A percentile compares a stretch with the other conserved stretches of the same genome.
phyloP scores from a whole-genome alignment of 139 green algal species.

The Tetraselmis striata region DNA sequence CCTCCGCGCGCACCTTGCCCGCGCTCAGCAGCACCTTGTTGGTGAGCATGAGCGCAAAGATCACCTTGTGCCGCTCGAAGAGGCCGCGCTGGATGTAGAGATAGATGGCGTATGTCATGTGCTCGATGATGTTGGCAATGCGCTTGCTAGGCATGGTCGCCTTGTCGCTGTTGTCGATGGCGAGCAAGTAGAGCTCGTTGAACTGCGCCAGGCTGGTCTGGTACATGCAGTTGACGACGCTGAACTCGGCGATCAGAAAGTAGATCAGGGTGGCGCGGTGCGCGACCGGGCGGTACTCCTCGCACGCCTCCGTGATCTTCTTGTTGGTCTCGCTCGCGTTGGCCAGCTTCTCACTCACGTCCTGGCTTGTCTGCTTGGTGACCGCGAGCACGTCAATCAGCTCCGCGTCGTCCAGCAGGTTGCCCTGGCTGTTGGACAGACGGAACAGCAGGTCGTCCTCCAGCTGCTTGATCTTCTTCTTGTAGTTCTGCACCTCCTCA shows the following conservation, averaged over 20 bases:
- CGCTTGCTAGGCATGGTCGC: conserved; percentile 85
- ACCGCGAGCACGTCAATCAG: conserved; percentile 88
- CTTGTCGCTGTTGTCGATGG: conserved; percentile 78
- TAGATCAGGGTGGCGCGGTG: conserved; percentile 86
- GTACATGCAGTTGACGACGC: conserved; percentile 93
- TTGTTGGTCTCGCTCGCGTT: conserved; percentile 85
- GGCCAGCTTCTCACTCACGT: conserved; percentile 81
- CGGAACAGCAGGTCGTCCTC: conserved; percentile 90
- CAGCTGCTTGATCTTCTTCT: conserved; percentile 89
- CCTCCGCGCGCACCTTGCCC: conserved; percentile 23
- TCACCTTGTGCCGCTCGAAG: conserved; percentile 94
- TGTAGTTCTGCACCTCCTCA: conserved; percentile 87
- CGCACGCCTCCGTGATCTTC: conserved; percentile 89
- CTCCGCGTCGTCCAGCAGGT: conserved; percentile 94
- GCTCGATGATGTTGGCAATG: conserved; percentile 87
- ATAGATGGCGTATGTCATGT: conserved; percentile 89
- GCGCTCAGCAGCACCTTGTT: conserved; percentile 41
- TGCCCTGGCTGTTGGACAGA: conserved; percentile 72
- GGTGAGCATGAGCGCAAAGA: conserved; percentile 90
- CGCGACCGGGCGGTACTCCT: conserved; percentile 89
- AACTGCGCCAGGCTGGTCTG: conserved; percentile 83
- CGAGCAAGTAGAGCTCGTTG: conserved; percentile 46
- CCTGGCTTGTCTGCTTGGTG: conserved; percentile 85
- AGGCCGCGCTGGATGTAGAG: conserved; percentile 87
- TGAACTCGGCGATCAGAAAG: conserved; percentile 91